phyloP scores from a whole-genome alignment of 306 rosid species.

The Heteromeles arbutifolia region DNA sequence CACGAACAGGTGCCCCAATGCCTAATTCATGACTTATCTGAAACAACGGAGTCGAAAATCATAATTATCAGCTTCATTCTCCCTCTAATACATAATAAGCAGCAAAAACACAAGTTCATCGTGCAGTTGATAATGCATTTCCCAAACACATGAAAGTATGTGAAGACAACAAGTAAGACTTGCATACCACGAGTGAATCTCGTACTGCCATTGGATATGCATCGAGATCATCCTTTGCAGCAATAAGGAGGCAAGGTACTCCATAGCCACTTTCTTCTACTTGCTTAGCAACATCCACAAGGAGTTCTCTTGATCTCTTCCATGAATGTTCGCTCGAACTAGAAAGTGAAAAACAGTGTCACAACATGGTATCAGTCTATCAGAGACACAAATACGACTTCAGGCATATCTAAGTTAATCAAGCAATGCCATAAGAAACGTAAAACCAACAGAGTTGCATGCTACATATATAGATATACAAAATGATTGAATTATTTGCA shows the following conservation, averaged over 20 bases:
- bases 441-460: neutral
- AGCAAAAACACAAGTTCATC: neutral
- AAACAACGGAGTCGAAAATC: slow-evolving; percentile 1
- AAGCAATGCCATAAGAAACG: neutral
- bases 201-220: slow-evolving; percentile 74
- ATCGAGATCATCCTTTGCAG: slow-evolving; percentile 87
- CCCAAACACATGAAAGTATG: slow-evolving; percentile 1
- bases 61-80: neutral
- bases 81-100: neutral
- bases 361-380: neutral
- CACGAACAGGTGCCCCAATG: slow-evolving; percentile 72
- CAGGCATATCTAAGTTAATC: neutral
- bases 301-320: slow-evolving; percentile 71
- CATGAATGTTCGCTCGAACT: slow-evolving; percentile 87
- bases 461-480: neutral
- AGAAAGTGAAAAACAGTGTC: slow-evolving; percentile 29
- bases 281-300: slow-evolving; percentile 70
- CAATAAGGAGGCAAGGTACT: slow-evolving; percentile 81
- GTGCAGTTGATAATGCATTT: slow-evolving; percentile 3
- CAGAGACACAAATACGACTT: neutral
- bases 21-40: slow-evolving; percentile 81
- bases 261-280: slow-evolving; percentile 76
- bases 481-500: neutral
- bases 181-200: slow-evolving; percentile 75
- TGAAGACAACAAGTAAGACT: slow-evolving; percentile 5